These are phyloP conservation scores for Cercospora zeae-maydis DNA, from an alignment of 2,329 filamentous ascomycete species.

Conservation along the genomic window DNA sequence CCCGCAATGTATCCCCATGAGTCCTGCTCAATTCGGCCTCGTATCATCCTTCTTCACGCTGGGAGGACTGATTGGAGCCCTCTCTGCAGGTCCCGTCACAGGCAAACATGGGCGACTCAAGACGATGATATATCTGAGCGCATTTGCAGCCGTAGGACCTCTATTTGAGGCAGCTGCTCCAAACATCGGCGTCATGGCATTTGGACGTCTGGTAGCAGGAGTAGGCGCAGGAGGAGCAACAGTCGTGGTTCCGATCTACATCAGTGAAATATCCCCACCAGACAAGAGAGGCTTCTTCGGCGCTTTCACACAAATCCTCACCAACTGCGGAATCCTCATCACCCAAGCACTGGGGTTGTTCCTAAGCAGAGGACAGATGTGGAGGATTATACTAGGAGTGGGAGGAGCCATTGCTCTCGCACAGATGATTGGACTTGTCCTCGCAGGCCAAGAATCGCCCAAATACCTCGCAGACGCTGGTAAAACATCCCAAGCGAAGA, in stretches of 20 bases:
- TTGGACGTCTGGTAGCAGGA: slow-evolving; percentile 77
- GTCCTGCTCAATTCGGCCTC: slow-evolving; percentile 72
- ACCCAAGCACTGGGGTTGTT: slow-evolving; percentile 86
- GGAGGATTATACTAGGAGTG: slow-evolving; percentile 76
- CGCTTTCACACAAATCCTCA: slow-evolving; percentile 83
- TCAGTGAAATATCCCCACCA: slow-evolving; percentile 82
- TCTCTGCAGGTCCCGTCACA: slow-evolving; percentile 74
- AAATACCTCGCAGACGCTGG: slow-evolving; percentile 74
- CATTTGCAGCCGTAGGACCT: slow-evolving; percentile 74
- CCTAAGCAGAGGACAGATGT: slow-evolving; percentile 71
- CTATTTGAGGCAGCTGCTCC: slow-evolving; percentile 68
- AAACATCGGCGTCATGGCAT: slow-evolving; percentile 62
- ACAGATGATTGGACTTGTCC: slow-evolving; percentile 66
- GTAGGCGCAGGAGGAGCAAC: slow-evolving; percentile 83
- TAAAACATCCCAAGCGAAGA: slow-evolving; percentile 58
- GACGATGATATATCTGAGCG: slow-evolving; percentile 71
- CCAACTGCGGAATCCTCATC: slow-evolving; percentile 78
- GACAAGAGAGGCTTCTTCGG: slow-evolving; percentile 63
- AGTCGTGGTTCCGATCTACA: slow-evolving; percentile 90
- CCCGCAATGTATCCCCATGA: slow-evolving; percentile 86
- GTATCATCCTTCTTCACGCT: slow-evolving; percentile 89
- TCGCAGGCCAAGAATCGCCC: slow-evolving; percentile 78
- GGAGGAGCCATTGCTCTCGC: slow-evolving; percentile 65
- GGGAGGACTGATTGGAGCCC: slow-evolving; percentile 79
- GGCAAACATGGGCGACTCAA: slow-evolving; percentile 70